Conservation (phyloP, 225 moss, liverwort and hornwort species). For the Sphagnum tenellum region DNA sequence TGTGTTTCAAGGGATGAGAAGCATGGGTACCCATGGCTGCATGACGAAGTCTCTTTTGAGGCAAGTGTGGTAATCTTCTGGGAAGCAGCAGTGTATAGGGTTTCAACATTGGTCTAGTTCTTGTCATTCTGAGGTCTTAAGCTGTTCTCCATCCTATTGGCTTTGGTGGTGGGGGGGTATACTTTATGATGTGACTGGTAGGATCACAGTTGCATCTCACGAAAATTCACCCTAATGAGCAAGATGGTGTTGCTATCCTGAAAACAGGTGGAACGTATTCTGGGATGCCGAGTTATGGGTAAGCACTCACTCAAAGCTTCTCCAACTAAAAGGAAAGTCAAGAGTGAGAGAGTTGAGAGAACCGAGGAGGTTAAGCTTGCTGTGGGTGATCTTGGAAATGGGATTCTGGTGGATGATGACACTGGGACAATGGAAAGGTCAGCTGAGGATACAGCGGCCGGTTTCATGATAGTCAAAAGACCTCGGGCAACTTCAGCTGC, state of each 20-base stretch:
- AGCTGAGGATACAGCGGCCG: constrained; percentile 17
- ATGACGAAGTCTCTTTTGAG: constrained; percentile 33
- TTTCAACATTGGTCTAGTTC: too few relatives aligned
- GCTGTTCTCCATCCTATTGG: too few relatives aligned
- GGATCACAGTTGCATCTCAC: too few relatives aligned
- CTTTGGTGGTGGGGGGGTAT: too few relatives aligned
- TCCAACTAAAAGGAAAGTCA: background rate
- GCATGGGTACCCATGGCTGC: constrained; percentile 21
- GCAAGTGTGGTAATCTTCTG: constrained; percentile 6
- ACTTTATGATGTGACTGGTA: too few relatives aligned
- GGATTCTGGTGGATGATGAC: background rate
- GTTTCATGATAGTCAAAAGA: constrained; percentile 54
- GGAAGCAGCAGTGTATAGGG: too few relatives aligned
- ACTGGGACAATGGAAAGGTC: constrained; percentile 8
- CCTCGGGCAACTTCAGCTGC: constrained; percentile 10
- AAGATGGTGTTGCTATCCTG: background rate
- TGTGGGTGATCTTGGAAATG: constrained; percentile 4
- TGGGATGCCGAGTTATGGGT: constrained; percentile 61
- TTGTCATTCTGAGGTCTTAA: too few relatives aligned
- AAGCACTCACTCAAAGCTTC: constrained; percentile 1
- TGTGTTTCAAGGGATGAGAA: constrained; percentile 48
- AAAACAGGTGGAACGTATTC: constrained; percentile 73
- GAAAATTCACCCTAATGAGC: too few relatives aligned
- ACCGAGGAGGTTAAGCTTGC: constrained; percentile 8
- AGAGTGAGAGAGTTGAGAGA: constrained; percentile 1